Evolutionary conservation across 202 grass and related monocot genomes (phyloP), one percentile per base, ranked within the genome.

Genomic region (Hordeum pubiflorum): DNA sequence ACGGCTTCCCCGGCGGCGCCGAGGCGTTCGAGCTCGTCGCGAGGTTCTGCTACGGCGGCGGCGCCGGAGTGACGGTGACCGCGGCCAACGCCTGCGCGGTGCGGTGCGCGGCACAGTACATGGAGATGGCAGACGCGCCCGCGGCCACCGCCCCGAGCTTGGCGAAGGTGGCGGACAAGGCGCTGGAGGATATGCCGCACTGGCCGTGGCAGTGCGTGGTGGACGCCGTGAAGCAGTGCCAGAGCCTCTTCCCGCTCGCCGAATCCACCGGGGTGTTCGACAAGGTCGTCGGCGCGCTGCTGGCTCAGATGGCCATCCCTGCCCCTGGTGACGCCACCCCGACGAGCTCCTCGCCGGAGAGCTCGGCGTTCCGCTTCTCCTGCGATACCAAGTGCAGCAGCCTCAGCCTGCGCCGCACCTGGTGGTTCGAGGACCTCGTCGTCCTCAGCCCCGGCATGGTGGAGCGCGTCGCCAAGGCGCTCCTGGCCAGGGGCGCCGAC

Each of bases 391-490:
- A 89, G 75, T 90, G 89, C 79, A 96, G 90, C 62, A 65, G 83
- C 87, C 78, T 85, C 24, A 96, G 96, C 87, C 15, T 70, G 69
- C 69, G 41, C 41, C 69, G 79, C 65, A 23, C 83, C 55, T 99
- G 96, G 96, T 99, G 96, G 96, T 96, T 93, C 76, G 92, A 99
- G 23, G 96, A 99, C 90, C 86, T 99, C 22, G 55, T 71, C 26
- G 27, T 75, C 33, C 80, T 99, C 38, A 44, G 48, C 33, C 85
- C 92, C 3, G 22, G 24, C 41, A 58, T 89, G 58, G 68, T 96
- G 44, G 78, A 85, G 76, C 92, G 74, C 23, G 74, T 99, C 9
- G 76, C 94, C 36, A 83, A 38, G 55, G 84, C 83, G 65, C 87
- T 99, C 78, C 44, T 84, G 62, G 80, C 72, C 71, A 88, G 80